A percentile compares a stretch with the other conserved stretches of the same genome.
These are phyloP conservation scores for Arxiozyma slooffiae DNA, from an alignment of 1,139 yeast genomes.

Conservation along the genomic window DNA sequence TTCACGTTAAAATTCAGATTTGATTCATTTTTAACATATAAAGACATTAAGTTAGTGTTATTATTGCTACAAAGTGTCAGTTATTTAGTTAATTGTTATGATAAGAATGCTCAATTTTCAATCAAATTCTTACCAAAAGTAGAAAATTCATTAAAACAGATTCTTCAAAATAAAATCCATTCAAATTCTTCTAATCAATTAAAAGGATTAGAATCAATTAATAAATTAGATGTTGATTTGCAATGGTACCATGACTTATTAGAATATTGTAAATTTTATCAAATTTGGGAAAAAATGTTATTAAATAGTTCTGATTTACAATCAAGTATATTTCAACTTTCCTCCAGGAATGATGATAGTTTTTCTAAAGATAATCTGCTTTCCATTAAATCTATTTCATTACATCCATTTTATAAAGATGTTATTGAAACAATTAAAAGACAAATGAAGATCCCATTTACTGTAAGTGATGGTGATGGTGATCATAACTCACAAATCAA, in stretches of 20 bases:
- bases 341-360: neutral
- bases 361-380: too few relatives aligned
- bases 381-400: neutral
- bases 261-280: slow-evolving; percentile 18
- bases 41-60: slow-evolving; percentile 23
- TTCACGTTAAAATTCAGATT: slow-evolving; percentile 10
- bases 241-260: slow-evolving; percentile 16
- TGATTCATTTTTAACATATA: slow-evolving; percentile 18
- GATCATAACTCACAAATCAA: neutral
- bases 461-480: neutral
- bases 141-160: slow-evolving; percentile 1
- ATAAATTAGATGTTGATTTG: slow-evolving; percentile 6
- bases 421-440: neutral
- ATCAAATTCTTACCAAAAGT: slow-evolving; percentile 27
- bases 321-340: neutral
- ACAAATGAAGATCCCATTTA: neutral
- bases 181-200: neutral
- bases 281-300: slow-evolving; percentile 17
- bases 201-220: neutral
- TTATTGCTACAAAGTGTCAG: slow-evolving; percentile 28
- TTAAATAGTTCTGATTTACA: slow-evolving; percentile 1
- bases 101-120: slow-evolving; percentile 25
- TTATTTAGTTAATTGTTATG: slow-evolving; percentile 27
- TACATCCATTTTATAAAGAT: neutral
- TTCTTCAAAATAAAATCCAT: neutral